Evolutionary conservation across 1,284 basidiomycete genomes (phyloP).

Genomic region (Fomes fomentarius): DNA sequence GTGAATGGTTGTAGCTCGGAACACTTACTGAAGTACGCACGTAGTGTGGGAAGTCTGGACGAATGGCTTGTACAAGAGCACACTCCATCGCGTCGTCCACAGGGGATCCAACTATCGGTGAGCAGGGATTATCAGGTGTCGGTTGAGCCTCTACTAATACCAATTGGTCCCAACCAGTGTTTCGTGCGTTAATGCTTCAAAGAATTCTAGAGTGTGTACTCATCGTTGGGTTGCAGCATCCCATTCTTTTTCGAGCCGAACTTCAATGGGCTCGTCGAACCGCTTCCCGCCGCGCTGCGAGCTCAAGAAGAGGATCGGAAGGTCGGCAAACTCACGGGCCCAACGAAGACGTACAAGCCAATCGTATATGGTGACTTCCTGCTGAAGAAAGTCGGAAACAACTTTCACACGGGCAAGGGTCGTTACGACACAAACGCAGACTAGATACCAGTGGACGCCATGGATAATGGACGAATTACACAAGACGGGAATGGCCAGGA

Average conservation of each 20-base stretch:
- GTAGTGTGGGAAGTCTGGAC: conserved; percentile 88
- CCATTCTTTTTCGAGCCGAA: conserved; percentile 91
- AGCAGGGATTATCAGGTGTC: too few species aligned
- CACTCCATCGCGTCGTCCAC: conserved; percentile 81
- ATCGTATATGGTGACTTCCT: conserved; percentile 79
- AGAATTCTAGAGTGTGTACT: not conserved
- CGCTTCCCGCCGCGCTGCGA: conserved; percentile 58
- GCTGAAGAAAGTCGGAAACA: conserved; percentile 67
- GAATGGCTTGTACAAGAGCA: conserved; percentile 76
- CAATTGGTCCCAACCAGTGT: conserved; percentile 18
- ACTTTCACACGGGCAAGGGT: conserved; percentile 57
- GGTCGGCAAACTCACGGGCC: conserved; percentile 6
- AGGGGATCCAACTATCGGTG: conserved; percentile 73
- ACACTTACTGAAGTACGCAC: not conserved
- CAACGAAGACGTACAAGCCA: conserved; percentile 41
- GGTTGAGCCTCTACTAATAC: too few species aligned
- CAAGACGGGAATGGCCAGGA: too few species aligned
- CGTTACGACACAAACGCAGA: conserved; percentile 43
- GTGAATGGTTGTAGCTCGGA: too few species aligned
- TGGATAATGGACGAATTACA: too few species aligned
- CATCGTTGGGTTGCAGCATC: conserved; percentile 43
- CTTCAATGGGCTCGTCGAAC: conserved; percentile 66
- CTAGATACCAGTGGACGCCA: too few species aligned
- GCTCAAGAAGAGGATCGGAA: conserved; percentile 37
- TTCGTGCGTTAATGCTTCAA: conserved; percentile 20